phyloP scores from a whole-genome alignment of 2,329 filamentous ascomycete genomes.

The Chaetomiaceae sp. region DNA sequence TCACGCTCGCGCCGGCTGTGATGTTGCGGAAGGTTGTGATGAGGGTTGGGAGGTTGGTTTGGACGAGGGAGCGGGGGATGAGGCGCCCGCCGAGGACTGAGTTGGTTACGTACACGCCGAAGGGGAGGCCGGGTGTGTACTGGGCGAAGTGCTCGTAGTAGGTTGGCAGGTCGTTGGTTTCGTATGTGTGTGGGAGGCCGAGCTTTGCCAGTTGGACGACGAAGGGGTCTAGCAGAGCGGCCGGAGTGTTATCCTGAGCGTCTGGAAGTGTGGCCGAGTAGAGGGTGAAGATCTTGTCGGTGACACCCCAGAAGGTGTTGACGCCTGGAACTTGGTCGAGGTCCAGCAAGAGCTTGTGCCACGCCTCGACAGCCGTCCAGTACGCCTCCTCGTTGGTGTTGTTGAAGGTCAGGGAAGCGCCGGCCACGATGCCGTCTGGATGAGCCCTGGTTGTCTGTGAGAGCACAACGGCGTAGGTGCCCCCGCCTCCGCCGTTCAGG shows the following conservation, averaged over 20 bases:
- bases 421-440: conserved; percentile 8
- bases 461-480: conserved; percentile 19
- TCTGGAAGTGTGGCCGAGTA: background rate
- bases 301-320: background rate
- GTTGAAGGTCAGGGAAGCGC: conserved; percentile 1
- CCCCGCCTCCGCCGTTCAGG: conserved; percentile 22
- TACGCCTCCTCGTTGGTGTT: conserved; percentile 1
- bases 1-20: background rate
- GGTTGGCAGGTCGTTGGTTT: background rate
- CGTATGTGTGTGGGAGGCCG: background rate
- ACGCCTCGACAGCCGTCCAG: conserved; percentile 7
- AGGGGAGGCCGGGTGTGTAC: background rate
- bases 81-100: conserved; percentile 9
- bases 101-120: background rate
- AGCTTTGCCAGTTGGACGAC: background rate
- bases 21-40: background rate
- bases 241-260: background rate
- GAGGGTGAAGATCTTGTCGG: background rate
- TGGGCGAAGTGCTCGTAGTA: background rate
- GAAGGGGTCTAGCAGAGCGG: conserved; percentile 1
- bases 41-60: background rate
- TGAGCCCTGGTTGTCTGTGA: conserved; percentile 3
- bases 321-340: background rate
- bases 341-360: background rate
- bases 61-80: background rate